Base-by-base conservation (phyloP, 2,329 filamentous ascomycete species). In the Cladosporium velox region DNA sequence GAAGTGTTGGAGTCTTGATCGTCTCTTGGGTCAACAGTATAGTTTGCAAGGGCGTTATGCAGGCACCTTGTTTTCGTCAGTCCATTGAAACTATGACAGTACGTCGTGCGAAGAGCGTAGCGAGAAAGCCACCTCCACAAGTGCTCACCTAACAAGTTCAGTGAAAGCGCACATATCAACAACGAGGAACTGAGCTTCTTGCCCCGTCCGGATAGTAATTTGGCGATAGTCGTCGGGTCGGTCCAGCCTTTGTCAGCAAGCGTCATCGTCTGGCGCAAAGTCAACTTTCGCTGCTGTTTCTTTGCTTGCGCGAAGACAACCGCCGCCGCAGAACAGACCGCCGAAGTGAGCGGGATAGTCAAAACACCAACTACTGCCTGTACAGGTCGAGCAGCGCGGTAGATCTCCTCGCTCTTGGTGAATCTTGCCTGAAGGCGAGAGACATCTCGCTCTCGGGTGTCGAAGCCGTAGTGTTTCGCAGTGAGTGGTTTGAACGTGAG, bases 281-380 rank as follows among this genome's bases (percentile, higher is more conserved):
- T 35, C 55, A 58, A 14, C 12, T n/a, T 6, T 5, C 21, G 32
- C 3, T 35, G 2, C 24, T 38, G n/a, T 24, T 4, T 11, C 4
- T 15, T 24, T 11, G 55, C 28, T 26, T 58, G 55, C 7, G 55
- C 32, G 10, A 38, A 58, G 7, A 41, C 32, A 18, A 38, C 52
- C 28, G 59, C 49, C 10, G 60, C 24, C 15, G 60, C 41, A 54
- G 41, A 34, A 24, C 52, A 44, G 32, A 54, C 65, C 12, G 59
- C n/a, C 57, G 54, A 55, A 15, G 34, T 32, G 28, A 61, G 28
- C 8, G 59, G 30, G n/a, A 35, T 55, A 15, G 65, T 66, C 6
- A 62, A 38, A 54, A 58, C 30, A 35, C 51, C 54, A 18, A 35
- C 55, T 12, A 66, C 15, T 15, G 62, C 51, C n/a, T 64, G 54